Evolutionary conservation across 495 filamentous ascomycete species (phyloP).

Genomic region (Bacidia rubella): DNA sequence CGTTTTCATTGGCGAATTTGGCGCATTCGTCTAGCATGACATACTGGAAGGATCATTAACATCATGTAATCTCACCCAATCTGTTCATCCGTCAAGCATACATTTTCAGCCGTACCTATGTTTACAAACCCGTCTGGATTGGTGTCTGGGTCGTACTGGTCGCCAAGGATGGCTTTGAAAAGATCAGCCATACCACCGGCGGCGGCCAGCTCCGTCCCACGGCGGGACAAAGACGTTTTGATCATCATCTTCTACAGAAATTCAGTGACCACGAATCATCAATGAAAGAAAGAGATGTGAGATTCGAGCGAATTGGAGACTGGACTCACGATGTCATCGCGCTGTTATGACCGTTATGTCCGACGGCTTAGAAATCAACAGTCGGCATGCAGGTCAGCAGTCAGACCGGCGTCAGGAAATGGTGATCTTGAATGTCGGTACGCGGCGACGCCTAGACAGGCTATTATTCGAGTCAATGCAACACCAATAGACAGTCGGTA

Average conservation of each 20-base stretch:
- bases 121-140: constrained; percentile 13
- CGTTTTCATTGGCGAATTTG: constrained; percentile 8
- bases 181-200: neutral
- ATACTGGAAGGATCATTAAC: neutral
- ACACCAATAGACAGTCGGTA: no score
- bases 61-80: neutral
- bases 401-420: no score
- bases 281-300: no score
- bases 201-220: neutral
- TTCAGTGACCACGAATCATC: no score
- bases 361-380: neutral
- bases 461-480: no score
- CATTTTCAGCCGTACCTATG: constrained; percentile 13
- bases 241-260: neutral
- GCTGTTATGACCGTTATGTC: neutral
- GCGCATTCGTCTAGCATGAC: constrained; percentile 13
- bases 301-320: neutral
- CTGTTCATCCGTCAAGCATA: neutral
- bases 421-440: no score
- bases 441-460: no score
- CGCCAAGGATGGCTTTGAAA: constrained; percentile 6
- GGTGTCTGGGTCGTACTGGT: constrained; percentile 7
- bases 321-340: neutral
- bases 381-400: no score
- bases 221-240: neutral